A percentile compares a stretch with the other conserved stretches of the same genome.
These are phyloP conservation scores for Papiliotrema flavescens DNA, from an alignment of 1,284 basidiomycete species.

Conservation along the genomic window DNA sequence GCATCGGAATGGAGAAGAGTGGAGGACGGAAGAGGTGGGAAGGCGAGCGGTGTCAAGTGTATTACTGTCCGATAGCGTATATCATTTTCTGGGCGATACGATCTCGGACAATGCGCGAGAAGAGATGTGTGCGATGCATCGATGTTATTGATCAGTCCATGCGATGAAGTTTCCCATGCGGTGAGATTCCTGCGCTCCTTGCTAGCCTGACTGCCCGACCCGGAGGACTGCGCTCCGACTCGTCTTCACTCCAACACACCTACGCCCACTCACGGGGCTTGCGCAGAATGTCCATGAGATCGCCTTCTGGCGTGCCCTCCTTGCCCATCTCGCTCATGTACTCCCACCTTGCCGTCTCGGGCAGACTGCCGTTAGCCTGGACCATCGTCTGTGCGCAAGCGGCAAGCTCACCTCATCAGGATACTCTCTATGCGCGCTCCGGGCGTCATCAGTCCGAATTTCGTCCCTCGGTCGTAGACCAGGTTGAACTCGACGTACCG, in stretches of 20 bases:
- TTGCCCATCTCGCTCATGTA: conserved; percentile 78
- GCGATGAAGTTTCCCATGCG: neutral
- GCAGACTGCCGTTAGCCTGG: conserved; percentile 52
- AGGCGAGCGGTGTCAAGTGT: no score
- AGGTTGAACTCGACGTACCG: conserved; percentile 94
- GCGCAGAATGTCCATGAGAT: conserved; percentile 65
- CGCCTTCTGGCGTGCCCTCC: conserved; percentile 66
- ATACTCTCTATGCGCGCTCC: conserved; percentile 91
- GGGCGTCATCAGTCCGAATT: conserved; percentile 83
- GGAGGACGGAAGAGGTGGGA: no score
- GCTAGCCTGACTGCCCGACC: neutral
- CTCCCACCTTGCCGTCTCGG: conserved; percentile 89
- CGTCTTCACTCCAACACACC: neutral
- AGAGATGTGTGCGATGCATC: neutral
- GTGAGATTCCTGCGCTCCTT: neutral
- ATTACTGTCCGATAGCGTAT: no score
- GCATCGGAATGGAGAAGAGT: no score
- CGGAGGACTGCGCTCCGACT: neutral
- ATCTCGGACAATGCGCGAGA: neutral
- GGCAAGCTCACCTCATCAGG: conserved; percentile 62
- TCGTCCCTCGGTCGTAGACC: conserved; percentile 66
- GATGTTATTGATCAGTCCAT: neutral
- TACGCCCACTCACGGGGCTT: conserved; percentile 66
- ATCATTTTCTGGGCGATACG: neutral
- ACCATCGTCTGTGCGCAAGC: conserved; percentile 8